Conservation (phyloP, 257 asterid species). For the Solanum rostratum region DNA sequence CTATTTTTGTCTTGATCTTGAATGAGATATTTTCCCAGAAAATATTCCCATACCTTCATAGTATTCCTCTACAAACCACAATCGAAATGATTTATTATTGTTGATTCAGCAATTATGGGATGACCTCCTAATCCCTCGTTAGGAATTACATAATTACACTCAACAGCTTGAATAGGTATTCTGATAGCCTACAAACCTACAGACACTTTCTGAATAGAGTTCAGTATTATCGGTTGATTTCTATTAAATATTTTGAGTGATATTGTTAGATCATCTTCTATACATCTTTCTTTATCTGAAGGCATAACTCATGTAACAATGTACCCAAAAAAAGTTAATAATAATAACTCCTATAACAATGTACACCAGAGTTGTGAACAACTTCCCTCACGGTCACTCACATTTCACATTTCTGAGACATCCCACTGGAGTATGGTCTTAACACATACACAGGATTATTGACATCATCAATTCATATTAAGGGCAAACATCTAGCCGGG, state of each 20-base stretch:
- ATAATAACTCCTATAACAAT: not conserved
- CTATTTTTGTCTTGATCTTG: not conserved
- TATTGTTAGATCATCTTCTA: not conserved
- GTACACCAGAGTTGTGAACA: not conserved
- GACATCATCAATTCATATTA: not conserved
- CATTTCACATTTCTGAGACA: not conserved
- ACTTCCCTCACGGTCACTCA: not conserved
- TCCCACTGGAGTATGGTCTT: not conserved
- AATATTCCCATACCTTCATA: not conserved
- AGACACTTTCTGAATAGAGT: not conserved
- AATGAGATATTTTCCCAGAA: not conserved
- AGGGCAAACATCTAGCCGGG: not conserved
- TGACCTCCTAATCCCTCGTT: not conserved
- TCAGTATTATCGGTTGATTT: not conserved
- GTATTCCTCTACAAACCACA: not conserved
- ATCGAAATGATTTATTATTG: not conserved
- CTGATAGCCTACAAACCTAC: not conserved
- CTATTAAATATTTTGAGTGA: not conserved
- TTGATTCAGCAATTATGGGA: not conserved
- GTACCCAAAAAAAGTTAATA: not conserved
- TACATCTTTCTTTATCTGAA: not conserved
- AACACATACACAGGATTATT: not conserved
- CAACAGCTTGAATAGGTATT: not conserved
- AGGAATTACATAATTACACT: not conserved
- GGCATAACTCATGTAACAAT: not conserved